Base-by-base conservation (phyloP, 2,329 filamentous ascomycete species). In the Scytalidium sp. region DNA sequence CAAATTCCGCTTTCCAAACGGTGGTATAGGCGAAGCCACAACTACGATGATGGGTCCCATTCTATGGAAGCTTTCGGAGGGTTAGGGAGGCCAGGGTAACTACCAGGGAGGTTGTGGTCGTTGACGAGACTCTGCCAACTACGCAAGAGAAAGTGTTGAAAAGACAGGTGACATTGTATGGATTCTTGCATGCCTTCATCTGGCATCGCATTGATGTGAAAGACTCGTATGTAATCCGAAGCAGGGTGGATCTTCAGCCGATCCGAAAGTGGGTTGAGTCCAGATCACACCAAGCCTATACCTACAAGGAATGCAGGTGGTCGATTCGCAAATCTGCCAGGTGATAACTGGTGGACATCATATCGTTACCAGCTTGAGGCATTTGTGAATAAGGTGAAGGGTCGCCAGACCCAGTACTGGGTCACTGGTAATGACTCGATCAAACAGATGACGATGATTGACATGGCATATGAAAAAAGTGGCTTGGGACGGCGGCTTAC, bases 91-190 rank as follows among this genome's bases (percentile, higher is more conserved):
- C 61, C 58, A 47, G 21, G 19, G 52, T 53, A 13, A 58, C 77
- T 76, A 55, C 83, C 74, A 11, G 74, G 75, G 41, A 74, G 68
- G 39, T 70, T 60, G 20, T 73, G 69, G 50, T 79, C 70, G 56
- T 83, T 70, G 49, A 68, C 67, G 9, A 83, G 63, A 5, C 74
- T 75, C 53, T 78, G 70, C 11, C 73, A 62, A 6, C 39, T 2
- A 19, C 11, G 2, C 41, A 52, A 23, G 50, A 52, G 41, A 50
- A 55, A 43, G n/a, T 48, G 10, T 25, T 22, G 11, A 43, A 20
- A 15, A 43, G 50, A 17, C 21, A 45, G 45, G 29, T 55, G 7
- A 50, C 47, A 19, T 29, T 55, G 17, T 40, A 49, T 22, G 47
- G 47, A 22, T 32, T 47, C 13, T 19, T 55, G 4, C 15, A 45